Evolutionary conservation across 2,329 filamentous ascomycete genomes (phyloP), one percentile per base, ranked within the genome.

Genomic region (Taxawa tesnikishii): DNA sequence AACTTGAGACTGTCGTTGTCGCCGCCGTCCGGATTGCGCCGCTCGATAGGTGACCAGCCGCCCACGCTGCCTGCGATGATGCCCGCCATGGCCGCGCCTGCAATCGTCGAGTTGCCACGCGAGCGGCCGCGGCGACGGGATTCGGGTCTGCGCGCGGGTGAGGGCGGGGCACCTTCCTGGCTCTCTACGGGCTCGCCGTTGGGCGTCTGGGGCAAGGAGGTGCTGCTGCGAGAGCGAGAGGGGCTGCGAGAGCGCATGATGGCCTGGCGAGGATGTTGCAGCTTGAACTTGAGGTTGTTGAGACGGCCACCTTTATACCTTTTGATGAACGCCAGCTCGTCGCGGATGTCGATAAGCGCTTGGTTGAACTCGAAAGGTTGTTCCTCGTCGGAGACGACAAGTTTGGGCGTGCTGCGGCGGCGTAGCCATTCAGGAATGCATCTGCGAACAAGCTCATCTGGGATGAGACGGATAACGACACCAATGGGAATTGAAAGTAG

Each of bases 401-500:
- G 42, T 26, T 62, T 54, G 1, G 60, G 56, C 11, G 50, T 54
- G 16, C 47, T 50, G 41, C 60, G 60, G 29, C 57, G 53, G 31
- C 40, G 44, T 7, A 44, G 37, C 41, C 45, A 55, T 39, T 53
- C 47, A 4, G 63, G 63, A 12, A 65, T 53, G 40, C 59, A 49
- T 17, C 53, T 53, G 12, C 47, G 46, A 27, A 81, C 49, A 11
- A 78, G 58, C 28, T 70, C 65, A 51, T 96, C 87, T 0, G 90
- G 90, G 31, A 96, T 69, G 15, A 83, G 65, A 29, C 90, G 82
- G 37, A 96, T 79, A 18, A 83, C 61, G 15, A 88, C 66, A 37
- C 83, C 90, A 33, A 93, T 67, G 0, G 85, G 83, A 17, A 96
- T 74, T 12, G 88, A 94, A n/a, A 92, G 58, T 42, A 80, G 65